Percentiles rank a stretch among this genome's conserved stretches.
phyloP scores from a whole-genome alignment of 768 basidiomycete species.

The Antrodiella citrinella region DNA sequence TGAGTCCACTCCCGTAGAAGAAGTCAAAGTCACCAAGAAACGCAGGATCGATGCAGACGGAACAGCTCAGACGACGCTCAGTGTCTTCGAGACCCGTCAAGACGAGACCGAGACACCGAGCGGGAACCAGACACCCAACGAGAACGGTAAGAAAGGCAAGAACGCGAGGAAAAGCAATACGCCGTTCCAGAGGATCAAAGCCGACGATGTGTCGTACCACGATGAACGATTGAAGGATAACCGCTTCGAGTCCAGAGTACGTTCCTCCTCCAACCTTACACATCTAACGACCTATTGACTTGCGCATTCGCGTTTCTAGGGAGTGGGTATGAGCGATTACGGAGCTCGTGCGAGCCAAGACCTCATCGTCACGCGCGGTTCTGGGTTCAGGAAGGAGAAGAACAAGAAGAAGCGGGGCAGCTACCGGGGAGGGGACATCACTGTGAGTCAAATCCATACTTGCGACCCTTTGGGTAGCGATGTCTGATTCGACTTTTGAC shows the following conservation, averaged over 20 bases:
- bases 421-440: constrained; percentile 92
- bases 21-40: constrained; percentile 44
- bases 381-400: constrained; percentile 97
- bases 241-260: constrained; percentile 72
- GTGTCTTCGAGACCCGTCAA: constrained; percentile 16
- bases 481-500: constrained; percentile 4
- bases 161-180: constrained; percentile 36
- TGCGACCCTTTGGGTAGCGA: not conserved
- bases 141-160: constrained; percentile 19
- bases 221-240: constrained; percentile 58
- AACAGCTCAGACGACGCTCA: constrained; percentile 38
- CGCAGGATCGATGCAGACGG: constrained; percentile 48
- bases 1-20: constrained; percentile 7
- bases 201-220: constrained; percentile 42
- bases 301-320: constrained; percentile 28
- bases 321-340: constrained; percentile 70
- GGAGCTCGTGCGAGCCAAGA: constrained; percentile 80
- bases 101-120: constrained; percentile 7
- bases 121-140: not conserved
- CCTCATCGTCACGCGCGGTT: constrained; percentile 87
- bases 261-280: constrained; percentile 17
- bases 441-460: constrained; percentile 39
- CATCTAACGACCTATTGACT: constrained; percentile 6
- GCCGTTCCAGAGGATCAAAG: constrained; percentile 77
- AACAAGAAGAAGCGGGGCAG: constrained; percentile 98